Conservation (phyloP, 495 filamentous ascomycete species). For the Penicillium egyptiacum region DNA sequence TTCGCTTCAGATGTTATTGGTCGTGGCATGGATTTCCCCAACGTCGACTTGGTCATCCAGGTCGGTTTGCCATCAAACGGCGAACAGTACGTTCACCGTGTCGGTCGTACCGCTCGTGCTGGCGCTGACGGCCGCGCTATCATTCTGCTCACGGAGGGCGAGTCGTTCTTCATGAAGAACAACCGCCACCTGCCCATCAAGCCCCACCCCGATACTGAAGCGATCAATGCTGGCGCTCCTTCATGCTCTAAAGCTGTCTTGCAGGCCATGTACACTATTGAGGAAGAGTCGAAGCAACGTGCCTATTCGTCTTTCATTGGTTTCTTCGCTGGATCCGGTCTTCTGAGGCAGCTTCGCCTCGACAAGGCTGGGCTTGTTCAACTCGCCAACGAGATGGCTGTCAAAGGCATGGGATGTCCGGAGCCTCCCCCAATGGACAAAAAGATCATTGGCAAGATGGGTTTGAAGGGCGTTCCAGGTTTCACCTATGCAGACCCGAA, state of each 20-base stretch:
- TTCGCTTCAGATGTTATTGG: slow-evolving; percentile 71
- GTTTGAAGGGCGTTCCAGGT: slow-evolving; percentile 48
- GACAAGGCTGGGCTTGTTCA: slow-evolving; percentile 44
- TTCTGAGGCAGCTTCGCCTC: slow-evolving; percentile 40
- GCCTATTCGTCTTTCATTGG: slow-evolving; percentile 58
- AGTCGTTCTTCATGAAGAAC: slow-evolving; percentile 58
- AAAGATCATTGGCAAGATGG: slow-evolving; percentile 51
- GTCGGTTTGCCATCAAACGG: slow-evolving; percentile 67
- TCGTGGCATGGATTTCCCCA: slow-evolving; percentile 89
- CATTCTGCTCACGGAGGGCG: slow-evolving; percentile 59
- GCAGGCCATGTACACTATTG: slow-evolving; percentile 40
- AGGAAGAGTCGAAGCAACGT: slow-evolving; percentile 50
- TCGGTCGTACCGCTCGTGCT: slow-evolving; percentile 70
- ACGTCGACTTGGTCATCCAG: slow-evolving; percentile 89
- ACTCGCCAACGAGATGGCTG: slow-evolving; percentile 46
- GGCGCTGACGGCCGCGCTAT: slow-evolving; percentile 67
- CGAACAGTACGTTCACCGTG: slow-evolving; percentile 86
- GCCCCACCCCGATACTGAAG: slow-evolving; percentile 47
- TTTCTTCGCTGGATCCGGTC: slow-evolving; percentile 46
- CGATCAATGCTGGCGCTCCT: slow-evolving; percentile 32
- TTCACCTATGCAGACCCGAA: slow-evolving; percentile 37
- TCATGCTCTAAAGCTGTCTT: slow-evolving; percentile 25
- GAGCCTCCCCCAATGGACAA: slow-evolving; percentile 49
- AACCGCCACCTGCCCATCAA: slow-evolving; percentile 57
- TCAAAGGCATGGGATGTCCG: slow-evolving; percentile 46